Conservation (phyloP, 129 eudicot species). For the Smallanthus sonchifolius region DNA sequence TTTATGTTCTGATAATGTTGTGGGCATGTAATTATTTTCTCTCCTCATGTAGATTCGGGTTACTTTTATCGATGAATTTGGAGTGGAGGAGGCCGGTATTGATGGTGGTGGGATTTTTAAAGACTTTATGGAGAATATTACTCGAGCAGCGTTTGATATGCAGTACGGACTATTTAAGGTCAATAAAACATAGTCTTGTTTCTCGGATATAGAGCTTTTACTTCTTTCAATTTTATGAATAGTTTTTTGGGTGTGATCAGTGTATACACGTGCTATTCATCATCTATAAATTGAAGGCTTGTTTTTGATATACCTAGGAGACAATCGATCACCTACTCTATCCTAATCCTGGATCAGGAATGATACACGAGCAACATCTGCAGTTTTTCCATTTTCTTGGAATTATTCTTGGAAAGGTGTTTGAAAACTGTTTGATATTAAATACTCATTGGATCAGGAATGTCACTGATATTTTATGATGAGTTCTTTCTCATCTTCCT, state of each 20-base stretch:
- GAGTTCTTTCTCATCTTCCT: neutral
- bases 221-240: neutral
- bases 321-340: conserved; percentile 89
- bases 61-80: conserved; percentile 86
- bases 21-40: conserved; percentile 4
- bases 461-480: neutral
- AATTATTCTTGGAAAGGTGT: conserved; percentile 88
- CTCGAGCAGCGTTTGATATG: conserved; percentile 91
- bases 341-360: conserved; percentile 96
- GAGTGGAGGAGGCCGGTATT: conserved; percentile 99
- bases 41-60: conserved; percentile 66
- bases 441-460: neutral
- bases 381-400: conserved; percentile 94
- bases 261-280: neutral
- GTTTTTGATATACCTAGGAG: conserved; percentile 50
- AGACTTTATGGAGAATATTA: conserved; percentile 95
- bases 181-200: conserved; percentile 10
- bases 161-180: conserved; percentile 98
- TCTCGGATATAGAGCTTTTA: neutral
- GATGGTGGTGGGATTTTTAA: conserved; percentile 99
- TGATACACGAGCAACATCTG: conserved; percentile 92
- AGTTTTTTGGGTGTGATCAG: neutral
- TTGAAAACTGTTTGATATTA: neutral
- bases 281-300: neutral
- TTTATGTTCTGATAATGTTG: conserved; percentile 6